Percentiles rank a stretch among this genome's conserved stretches.
Evolutionary conservation across 2,329 filamentous ascomycete genomes (phyloP).

Genomic region (Ophiocordyceps camponoti-leonardi): DNA sequence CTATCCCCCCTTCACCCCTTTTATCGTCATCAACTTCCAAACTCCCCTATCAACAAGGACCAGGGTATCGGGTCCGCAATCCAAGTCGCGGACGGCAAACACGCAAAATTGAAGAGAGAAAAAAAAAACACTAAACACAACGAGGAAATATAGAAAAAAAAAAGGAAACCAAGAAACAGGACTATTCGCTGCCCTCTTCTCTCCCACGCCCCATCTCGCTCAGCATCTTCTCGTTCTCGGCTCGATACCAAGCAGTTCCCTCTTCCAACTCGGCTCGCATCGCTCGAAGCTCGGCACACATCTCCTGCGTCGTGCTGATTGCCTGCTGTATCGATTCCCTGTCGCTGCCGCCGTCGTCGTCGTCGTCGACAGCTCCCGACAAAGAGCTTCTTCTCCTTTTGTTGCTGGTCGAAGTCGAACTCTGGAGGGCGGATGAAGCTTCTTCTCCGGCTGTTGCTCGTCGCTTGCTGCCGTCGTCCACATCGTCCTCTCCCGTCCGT

Average conservation of each 20-base stretch:
- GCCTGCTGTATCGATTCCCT: neutral
- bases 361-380: neutral
- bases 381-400: neutral
- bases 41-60: neutral
- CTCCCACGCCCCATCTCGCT: constrained; percentile 11
- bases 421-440: neutral
- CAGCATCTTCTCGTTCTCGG: constrained; percentile 25
- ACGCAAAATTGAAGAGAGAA: neutral
- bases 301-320: neutral
- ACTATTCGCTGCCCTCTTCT: neutral
- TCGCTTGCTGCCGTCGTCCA: neutral
- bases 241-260: constrained; percentile 26
- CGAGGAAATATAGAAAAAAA: neutral
- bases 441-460: too few species aligned
- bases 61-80: neutral
- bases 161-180: neutral
- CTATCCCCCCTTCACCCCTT: too few species aligned
- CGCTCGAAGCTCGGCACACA: constrained; percentile 22
- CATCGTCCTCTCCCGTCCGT: neutral
- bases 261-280: constrained; percentile 28
- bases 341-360: neutral
- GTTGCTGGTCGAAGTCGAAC: neutral
- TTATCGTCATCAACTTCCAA: too few species aligned
- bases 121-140: neutral
- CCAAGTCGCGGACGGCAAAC: neutral